phyloP scores from a whole-genome alignment of 2,329 filamentous ascomycete species.

The Arthroderma uncinatum region DNA sequence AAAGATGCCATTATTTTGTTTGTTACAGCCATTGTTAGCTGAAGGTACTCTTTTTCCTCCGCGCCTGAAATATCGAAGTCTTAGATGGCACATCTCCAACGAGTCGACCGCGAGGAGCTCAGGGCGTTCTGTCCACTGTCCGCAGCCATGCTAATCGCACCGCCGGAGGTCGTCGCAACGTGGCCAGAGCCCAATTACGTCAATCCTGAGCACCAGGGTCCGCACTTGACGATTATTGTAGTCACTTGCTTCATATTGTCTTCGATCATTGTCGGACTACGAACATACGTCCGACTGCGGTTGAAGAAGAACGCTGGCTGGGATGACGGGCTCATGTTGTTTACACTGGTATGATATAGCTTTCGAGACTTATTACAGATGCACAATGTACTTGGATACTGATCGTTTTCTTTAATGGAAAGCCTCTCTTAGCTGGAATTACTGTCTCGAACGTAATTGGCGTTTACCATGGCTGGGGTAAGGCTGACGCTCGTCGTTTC shows the following conservation, averaged over 20 bases:
- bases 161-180: constrained; percentile 13
- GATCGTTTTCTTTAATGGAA: not conserved
- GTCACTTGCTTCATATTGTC: constrained; percentile 19
- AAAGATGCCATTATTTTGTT: not conserved
- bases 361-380: not conserved
- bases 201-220: constrained; percentile 21
- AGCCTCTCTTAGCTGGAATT: constrained; percentile 12
- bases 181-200: constrained; percentile 25
- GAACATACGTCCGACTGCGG: constrained; percentile 15
- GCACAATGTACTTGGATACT: not conserved
- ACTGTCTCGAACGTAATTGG: constrained; percentile 13
- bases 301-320: constrained; percentile 15
- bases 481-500: not conserved
- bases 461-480: constrained; percentile 16
- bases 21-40: not conserved
- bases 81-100: not conserved
- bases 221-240: constrained; percentile 18
- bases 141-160: constrained; percentile 13
- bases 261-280: constrained; percentile 16
- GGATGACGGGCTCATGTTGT: constrained; percentile 17
- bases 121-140: not conserved
- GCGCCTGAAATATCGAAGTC: not conserved
- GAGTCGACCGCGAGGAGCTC: not conserved
- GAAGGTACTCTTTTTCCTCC: not conserved
- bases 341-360: constrained; percentile 13